Percentiles rank a stretch among this genome's conserved stretches.
phyloP scores from a whole-genome alignment of 225 moss, liverwort and hornwort genomes.

The Asterella californica region DNA sequence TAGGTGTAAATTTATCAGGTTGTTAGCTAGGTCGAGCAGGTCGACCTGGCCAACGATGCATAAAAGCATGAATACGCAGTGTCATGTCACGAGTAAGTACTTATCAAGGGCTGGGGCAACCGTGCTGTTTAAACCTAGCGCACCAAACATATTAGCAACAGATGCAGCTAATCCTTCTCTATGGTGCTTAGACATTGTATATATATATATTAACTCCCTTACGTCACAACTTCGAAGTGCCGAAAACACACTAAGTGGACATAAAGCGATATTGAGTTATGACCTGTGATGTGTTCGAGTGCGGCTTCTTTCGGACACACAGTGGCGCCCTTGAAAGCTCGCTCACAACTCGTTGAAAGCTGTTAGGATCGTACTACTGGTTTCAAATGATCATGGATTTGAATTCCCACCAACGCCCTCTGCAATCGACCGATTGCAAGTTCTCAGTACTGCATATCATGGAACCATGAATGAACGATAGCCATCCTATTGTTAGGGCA shows the following conservation, averaged over 20 bases:
- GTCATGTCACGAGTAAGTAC: not conserved
- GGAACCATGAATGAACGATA: not conserved
- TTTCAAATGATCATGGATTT: slow-evolving; percentile 1
- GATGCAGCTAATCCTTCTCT: not conserved
- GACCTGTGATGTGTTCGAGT: not conserved
- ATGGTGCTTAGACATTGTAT: not conserved
- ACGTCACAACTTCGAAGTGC: not conserved
- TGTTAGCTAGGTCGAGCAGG: too few species aligned
- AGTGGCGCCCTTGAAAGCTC: not conserved
- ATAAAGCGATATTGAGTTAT: not conserved
- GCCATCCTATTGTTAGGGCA: not conserved
- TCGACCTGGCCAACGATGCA: too few species aligned
- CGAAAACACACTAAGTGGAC: not conserved
- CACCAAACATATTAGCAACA: not conserved
- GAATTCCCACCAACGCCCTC: not conserved
- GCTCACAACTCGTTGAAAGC: not conserved
- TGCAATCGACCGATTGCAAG: not conserved
- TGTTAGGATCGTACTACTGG: not conserved
- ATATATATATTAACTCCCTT: not conserved
- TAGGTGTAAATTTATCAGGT: too few species aligned
- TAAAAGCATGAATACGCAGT: too few species aligned
- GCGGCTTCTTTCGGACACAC: slow-evolving; percentile 4
- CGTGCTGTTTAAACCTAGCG: not conserved
- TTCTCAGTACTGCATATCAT: slow-evolving; percentile 2
- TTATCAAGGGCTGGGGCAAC: not conserved